Conservation (phyloP, 495 filamentous ascomycete species). For the Neurospora sp. region DNA sequence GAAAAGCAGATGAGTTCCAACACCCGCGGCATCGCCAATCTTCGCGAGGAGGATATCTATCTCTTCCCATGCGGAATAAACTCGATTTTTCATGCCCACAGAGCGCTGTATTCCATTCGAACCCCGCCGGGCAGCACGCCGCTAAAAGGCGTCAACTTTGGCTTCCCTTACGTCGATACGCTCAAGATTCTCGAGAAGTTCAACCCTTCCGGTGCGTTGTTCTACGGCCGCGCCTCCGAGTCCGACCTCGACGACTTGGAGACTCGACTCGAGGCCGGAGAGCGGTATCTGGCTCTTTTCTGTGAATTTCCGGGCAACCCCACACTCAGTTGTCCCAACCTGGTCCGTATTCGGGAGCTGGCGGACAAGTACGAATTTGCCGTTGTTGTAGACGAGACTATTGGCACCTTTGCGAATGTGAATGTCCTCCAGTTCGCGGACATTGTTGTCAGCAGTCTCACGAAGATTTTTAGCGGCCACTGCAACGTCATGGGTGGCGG, state of each 20-base stretch:
- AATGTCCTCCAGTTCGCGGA: constrained; percentile 84
- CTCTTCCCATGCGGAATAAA: constrained; percentile 88
- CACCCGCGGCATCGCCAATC: constrained; percentile 50
- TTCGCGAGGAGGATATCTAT: constrained; percentile 82
- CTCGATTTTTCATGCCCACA: constrained; percentile 83
- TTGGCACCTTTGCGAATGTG: constrained; percentile 93
- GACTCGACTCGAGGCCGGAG: constrained; percentile 54
- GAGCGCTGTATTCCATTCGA: constrained; percentile 51
- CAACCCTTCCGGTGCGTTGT: constrained; percentile 70
- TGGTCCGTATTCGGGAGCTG: constrained; percentile 64
- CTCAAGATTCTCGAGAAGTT: constrained; percentile 93
- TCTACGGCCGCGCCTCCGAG: constrained; percentile 77
- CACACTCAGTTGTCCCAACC: constrained; percentile 72
- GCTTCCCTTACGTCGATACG: constrained; percentile 93
- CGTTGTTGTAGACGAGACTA: constrained; percentile 89
- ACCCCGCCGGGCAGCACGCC: constrained; percentile 25
- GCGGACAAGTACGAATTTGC: constrained; percentile 82
- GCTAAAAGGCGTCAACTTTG: constrained; percentile 60
- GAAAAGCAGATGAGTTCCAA: constrained; percentile 28
- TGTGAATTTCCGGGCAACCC: constrained; percentile 95
- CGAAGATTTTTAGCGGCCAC: constrained; percentile 94
- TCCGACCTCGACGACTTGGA: constrained; percentile 85
- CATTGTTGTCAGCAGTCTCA: constrained; percentile 85
- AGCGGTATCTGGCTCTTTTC: constrained; percentile 76
- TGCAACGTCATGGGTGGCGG: constrained; percentile 97